A percentile compares a stretch with the other conserved stretches of the same genome.
Evolutionary conservation across 306 rosid genomes (phyloP).

Genomic region (Begonia masoniana): DNA sequence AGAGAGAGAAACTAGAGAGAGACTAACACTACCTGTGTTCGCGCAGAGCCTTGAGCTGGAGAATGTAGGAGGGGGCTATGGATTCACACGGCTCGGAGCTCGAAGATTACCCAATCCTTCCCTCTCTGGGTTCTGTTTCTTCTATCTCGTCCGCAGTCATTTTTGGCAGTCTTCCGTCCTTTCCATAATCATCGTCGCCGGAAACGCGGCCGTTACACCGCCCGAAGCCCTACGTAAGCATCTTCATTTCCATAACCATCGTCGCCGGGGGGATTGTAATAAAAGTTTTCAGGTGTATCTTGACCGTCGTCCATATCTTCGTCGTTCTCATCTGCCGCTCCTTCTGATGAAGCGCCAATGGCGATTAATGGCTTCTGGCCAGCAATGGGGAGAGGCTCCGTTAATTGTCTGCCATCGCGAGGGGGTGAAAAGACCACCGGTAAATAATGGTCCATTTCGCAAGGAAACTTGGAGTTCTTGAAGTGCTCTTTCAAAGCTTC

Average conservation of each 20-base stretch:
- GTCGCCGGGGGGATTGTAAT: background rate
- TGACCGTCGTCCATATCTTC: conserved; percentile 17
- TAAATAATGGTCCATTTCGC: conserved; percentile 69
- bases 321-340: background rate
- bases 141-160: background rate
- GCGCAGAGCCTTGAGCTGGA: background rate
- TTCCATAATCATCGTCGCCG: conserved; percentile 19
- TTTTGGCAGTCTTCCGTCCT: background rate
- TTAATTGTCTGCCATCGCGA: conserved; percentile 58
- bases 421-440: conserved; percentile 76
- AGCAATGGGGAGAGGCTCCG: conserved; percentile 57
- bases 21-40: background rate
- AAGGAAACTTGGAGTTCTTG: conserved; percentile 92
- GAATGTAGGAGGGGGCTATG: background rate
- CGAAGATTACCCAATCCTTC: conserved; percentile 3
- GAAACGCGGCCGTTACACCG: conserved; percentile 19
- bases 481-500: conserved; percentile 86
- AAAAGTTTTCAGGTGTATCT: conserved; percentile 3
- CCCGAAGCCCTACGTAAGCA: conserved; percentile 2
- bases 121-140: background rate
- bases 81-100: conserved; percentile 16
- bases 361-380: conserved; percentile 21
- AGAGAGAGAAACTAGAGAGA: background rate
- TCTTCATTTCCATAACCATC: background rate
- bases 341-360: background rate